Base-by-base conservation (phyloP, 2,329 filamentous ascomycete genomes). In the Acephala macrosclerotiorum region DNA sequence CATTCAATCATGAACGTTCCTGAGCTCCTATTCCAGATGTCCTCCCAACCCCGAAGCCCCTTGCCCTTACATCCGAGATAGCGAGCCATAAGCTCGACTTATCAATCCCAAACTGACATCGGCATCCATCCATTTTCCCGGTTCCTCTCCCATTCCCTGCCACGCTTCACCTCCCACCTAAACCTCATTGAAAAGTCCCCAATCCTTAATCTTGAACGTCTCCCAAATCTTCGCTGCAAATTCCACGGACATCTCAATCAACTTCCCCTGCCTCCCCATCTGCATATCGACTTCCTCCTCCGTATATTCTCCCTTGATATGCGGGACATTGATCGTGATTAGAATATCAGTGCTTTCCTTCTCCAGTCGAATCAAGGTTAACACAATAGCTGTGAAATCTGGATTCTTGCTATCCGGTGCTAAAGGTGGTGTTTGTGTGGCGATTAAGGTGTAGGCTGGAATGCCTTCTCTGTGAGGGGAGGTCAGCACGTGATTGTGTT, bases 241-340 rank as follows among this genome's bases (percentile, higher is more conserved):
- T 76, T 92, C 90, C 42, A 90, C 85, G 6, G 85, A 86, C 72
- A 90, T 85, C 60, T 89, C 90, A 73, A 92, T 89, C 69, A 92
- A 80, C 77, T 87, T 84, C 3, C 89, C 91, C 74, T 86, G 85
- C 75, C 86, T 89, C 18, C 89, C 89, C 64, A 88, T 79, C 74
- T 88, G 84, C 63, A 89, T 79, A 74, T 92, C 87, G 18, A 95
- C 87, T 36, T 93, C 89, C 9, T 90, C 89, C 77, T 89, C 87
- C 72, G 89, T 83, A 76, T 93, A 93, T 77, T 91, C 87, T 68
- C 90, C 89, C 72, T 87, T 84, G 71, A 93, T 90, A 75, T 96
- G 91, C 33, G 94, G 95, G 57, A 97, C 91, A 79, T 97, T 97
- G 75, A 97, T 87, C 47, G 92, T 92, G 68, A 97, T 88, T 56